Evolutionary conservation across 1,284 basidiomycete genomes (phyloP).

Genomic region (Meira miltonrushii): DNA sequence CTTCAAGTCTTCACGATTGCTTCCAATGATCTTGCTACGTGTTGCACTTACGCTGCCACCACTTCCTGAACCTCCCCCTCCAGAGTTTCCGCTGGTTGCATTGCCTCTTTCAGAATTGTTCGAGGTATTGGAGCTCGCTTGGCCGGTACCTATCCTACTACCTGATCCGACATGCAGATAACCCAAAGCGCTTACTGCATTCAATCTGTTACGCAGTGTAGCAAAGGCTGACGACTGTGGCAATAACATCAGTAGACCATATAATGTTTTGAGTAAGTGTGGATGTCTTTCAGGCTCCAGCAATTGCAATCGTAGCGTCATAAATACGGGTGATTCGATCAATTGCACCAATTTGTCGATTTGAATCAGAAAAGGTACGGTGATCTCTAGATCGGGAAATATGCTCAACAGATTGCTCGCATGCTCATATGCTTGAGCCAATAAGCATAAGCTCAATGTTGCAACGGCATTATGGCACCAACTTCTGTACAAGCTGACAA

Average conservation of each 20-base stretch:
- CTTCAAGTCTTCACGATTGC: constrained; percentile 30
- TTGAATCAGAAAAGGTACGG: constrained; percentile 87
- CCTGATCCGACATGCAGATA: constrained; percentile 47
- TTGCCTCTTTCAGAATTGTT: neutral
- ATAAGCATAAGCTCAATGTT: constrained; percentile 87
- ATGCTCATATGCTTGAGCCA: constrained; percentile 97
- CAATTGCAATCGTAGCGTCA: constrained; percentile 91
- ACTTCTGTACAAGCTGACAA: constrained; percentile 85
- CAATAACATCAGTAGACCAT: constrained; percentile 92
- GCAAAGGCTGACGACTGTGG: constrained; percentile 96
- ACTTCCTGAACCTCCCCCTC: constrained; percentile 11
- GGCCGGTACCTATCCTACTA: neutral
- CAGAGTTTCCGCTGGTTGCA: neutral
- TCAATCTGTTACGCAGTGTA: constrained; percentile 85
- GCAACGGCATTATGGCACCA: constrained; percentile 99
- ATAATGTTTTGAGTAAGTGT: constrained; percentile 93
- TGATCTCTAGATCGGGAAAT: constrained; percentile 89
- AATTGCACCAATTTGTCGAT: constrained; percentile 97
- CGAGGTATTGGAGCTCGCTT: neutral
- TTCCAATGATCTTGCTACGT: constrained; percentile 22
- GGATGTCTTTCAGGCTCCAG: constrained; percentile 95
- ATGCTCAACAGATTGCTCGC: constrained; percentile 94
- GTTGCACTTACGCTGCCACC: constrained; percentile 7
- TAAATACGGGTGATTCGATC: constrained; percentile 96
- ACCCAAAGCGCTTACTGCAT: constrained; percentile 89